Base-by-base conservation (phyloP, 306 rosid species). In the Castanea crenata region DNA sequence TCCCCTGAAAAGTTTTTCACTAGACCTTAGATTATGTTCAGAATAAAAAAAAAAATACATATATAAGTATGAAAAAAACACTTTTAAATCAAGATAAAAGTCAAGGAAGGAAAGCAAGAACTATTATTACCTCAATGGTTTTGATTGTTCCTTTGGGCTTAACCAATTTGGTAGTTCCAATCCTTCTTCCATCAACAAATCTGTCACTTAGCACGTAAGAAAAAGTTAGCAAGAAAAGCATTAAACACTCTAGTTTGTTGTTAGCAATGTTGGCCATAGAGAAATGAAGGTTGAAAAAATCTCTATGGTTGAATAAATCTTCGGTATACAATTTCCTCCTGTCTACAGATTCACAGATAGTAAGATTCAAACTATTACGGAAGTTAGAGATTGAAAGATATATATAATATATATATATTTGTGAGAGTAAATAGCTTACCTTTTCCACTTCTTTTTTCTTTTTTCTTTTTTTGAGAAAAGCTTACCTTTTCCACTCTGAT, bases 1-100 rank as follows among this genome's bases (percentile, higher is more conserved):
- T 55, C 34, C 58, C 73, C 79, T 78, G 79, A 52, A 46, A 54
- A 56, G 5, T 19, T 57, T n/a, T 57, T 38, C 46, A 38, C 46
- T 7, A 38, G 46, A 38, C 11, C 46, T 38, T 38, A 38, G 46
- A 38, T n/a, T 38, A 38, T 38, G 46, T 38, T 38, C 46, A 7
- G 46, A 38, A 38, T 1, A 6, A 35, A n/a, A n/a, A 29, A 29
- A 29, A 29, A 29, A 38, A 35, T 5, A 38, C 11, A 2, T 38
- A 38, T 7, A 38, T 38, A 38, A 38, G 46, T 7, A 38, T 38
- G 46, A 38, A 38, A 38, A 38, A 38, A 7, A 38, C 46, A 38
- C n/a, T 38, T 7, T 38, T 2, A 38, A 38, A 38, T 38, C 46
- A 8, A 7, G 46, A 38, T 15, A 55, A 55, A n/a, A 54, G 6